A percentile compares a stretch with the other conserved stretches of the same genome.
phyloP scores from a whole-genome alignment of 2,329 filamentous ascomycete species.

The Pleurostoma richardsiae region DNA sequence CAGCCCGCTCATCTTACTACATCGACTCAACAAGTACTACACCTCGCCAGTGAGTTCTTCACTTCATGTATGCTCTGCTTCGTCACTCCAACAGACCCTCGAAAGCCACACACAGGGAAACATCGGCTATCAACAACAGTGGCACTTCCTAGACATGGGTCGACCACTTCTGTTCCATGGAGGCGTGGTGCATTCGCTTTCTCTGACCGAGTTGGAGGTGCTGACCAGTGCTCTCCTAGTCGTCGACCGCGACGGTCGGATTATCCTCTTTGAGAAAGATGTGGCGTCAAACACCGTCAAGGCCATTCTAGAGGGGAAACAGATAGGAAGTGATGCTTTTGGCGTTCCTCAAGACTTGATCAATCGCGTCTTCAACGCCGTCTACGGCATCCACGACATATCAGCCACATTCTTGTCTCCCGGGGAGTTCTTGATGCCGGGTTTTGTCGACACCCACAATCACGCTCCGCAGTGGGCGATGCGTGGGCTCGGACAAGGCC shows the following conservation, averaged over 20 bases:
- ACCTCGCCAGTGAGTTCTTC: too few relatives aligned
- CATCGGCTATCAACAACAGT: background rate
- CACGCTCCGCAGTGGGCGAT: constrained; percentile 56
- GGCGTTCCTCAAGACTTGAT: background rate
- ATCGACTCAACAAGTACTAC: too few relatives aligned
- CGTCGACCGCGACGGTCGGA: constrained; percentile 17
- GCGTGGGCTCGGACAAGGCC: constrained; percentile 41
- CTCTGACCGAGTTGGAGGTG: constrained; percentile 4
- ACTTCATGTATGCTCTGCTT: too few relatives aligned
- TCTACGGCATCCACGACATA: background rate
- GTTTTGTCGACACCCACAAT: constrained; percentile 63
- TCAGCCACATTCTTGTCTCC: background rate
- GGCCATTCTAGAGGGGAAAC: too few relatives aligned
- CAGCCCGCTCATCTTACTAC: too few relatives aligned
- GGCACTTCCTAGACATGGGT: constrained; percentile 14
- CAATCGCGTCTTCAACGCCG: constrained; percentile 5
- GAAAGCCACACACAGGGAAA: too few relatives aligned
- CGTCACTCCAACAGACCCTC: too few relatives aligned
- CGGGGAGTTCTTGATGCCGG: constrained; percentile 51
- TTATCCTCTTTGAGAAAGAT: constrained; percentile 16
- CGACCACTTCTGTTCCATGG: constrained; percentile 3
- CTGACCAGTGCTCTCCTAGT: constrained; percentile 7
- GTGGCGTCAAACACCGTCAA: background rate
- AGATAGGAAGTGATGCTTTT: background rate
- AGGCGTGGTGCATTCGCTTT: constrained; percentile 5